Conservation (phyloP, 2,329 filamentous ascomycete genomes). For the Aspergillus cejpii region DNA sequence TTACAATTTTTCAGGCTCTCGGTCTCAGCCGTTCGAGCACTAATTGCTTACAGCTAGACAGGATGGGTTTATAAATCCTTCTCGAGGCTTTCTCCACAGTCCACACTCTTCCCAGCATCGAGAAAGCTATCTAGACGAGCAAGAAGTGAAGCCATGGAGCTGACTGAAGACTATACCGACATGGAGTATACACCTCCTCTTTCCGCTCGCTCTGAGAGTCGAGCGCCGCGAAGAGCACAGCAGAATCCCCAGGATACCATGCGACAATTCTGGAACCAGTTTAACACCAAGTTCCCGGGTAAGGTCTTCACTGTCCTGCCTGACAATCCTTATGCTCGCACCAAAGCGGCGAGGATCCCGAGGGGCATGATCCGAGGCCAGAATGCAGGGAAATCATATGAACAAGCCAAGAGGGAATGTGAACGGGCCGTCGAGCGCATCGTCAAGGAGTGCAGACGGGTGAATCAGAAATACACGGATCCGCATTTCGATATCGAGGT, state of each 20-base stretch:
- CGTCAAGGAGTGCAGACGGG: constrained; percentile 58
- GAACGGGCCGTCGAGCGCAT: constrained; percentile 54
- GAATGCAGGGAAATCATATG: constrained; percentile 60
- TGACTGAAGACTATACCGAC: constrained; percentile 25
- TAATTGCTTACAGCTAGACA: neutral
- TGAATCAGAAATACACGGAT: constrained; percentile 82
- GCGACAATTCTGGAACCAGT: constrained; percentile 67
- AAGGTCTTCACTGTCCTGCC: constrained; percentile 68
- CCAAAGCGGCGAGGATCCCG: constrained; percentile 51
- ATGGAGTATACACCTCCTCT: constrained; percentile 20
- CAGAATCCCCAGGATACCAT: constrained; percentile 61
- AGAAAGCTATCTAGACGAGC: too few relatives aligned
- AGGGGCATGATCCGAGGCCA: constrained; percentile 50
- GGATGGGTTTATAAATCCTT: neutral
- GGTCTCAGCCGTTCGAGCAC: neutral
- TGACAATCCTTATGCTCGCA: constrained; percentile 58
- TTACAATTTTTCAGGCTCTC: too few relatives aligned
- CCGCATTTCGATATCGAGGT: constrained; percentile 79
- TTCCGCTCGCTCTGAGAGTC: constrained; percentile 30
- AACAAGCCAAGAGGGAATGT: constrained; percentile 65
- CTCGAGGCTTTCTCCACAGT: neutral
- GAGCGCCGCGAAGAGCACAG: constrained; percentile 35
- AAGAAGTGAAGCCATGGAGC: constrained; percentile 20
- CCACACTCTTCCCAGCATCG: neutral
- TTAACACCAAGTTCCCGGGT: constrained; percentile 63